Base-by-base conservation (phyloP, 2,329 filamentous ascomycete species). In the Cryphonectria nitschkei region DNA sequence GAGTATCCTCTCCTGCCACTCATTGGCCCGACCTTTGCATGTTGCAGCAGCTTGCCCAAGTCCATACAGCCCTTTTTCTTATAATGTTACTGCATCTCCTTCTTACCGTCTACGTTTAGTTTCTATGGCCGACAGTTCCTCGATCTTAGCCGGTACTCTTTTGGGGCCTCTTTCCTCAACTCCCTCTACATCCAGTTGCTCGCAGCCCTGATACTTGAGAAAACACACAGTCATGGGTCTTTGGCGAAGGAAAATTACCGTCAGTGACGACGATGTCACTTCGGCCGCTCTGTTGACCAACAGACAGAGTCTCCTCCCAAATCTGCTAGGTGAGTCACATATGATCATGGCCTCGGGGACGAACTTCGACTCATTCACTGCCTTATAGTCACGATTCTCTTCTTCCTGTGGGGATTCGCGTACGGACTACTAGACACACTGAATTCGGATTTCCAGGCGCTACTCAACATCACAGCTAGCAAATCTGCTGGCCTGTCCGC, bases 401-500 rank as follows among this genome's bases (percentile, higher is more conserved):
- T 80, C 71, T 80, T 80, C 72, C 75, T 81, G 52, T 81, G 79
- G 79, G 79, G 79, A 16, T 79, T 81, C 69, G 77, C 78, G 29
- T 80, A 80, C 68, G 78, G 79, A 37, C 74, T 81, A n/a, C 75
- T 81, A 13, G 78, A 80, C 73, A 68, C 58, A 1, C 43, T 52
- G 22, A 14, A 60, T 0, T 76, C 54, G 63, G 73, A 41, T 19
- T 66, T 68, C 39, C 65, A 61, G 29, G n/a, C 84, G 29, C 81
- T 86, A 74, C 80, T 86, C 29, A 68, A 81, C 69, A 84, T 87
- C 73, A 79, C 79, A 58, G 80, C 80, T 61, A 81, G 82, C 69
- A 82, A 82, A 75, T 83, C 84, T 0, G 77, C 83, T 0, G 85
- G 85, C 62, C 79, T 87, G 22, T 84, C 85, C 56, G 81, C 84